phyloP scores from a whole-genome alignment of 345 rosid species.

The Hibiscus tridactylites region DNA sequence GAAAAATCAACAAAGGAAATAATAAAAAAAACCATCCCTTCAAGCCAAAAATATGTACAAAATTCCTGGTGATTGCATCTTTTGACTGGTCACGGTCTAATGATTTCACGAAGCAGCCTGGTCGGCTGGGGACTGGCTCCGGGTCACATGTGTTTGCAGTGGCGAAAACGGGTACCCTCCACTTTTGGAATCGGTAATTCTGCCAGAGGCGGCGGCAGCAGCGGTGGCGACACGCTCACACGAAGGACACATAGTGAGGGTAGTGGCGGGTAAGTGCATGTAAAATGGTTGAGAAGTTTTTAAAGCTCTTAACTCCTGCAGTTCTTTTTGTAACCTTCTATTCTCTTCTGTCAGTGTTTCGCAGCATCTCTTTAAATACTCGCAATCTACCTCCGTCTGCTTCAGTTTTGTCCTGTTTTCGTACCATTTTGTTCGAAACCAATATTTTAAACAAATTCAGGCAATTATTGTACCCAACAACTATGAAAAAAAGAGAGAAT shows the following conservation, averaged over 20 bases:
- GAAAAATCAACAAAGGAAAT: too few relatives aligned
- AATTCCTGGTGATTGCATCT: too few relatives aligned
- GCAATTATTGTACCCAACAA: neutral
- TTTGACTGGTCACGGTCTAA: neutral
- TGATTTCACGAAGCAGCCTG: constrained; percentile 25
- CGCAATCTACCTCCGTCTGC: constrained; percentile 93
- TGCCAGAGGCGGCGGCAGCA: neutral
- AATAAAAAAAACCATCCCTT: too few relatives aligned
- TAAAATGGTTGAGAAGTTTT: constrained; percentile 76
- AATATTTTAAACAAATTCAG: too few relatives aligned
- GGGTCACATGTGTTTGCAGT: too few relatives aligned
- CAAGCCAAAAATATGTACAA: too few relatives aligned
- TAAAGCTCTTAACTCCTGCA: constrained; percentile 19
- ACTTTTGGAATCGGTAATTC: too few relatives aligned
- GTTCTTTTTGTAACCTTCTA: constrained; percentile 79
- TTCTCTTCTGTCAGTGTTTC: constrained; percentile 88
- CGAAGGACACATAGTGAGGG: constrained; percentile 99
- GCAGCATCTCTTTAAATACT: constrained; percentile 81
- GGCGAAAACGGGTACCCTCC: too few relatives aligned
- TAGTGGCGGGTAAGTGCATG: constrained; percentile 97
- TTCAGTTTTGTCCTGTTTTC: constrained; percentile 71
- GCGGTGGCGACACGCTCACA: constrained; percentile 87
- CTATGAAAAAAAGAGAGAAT: neutral
- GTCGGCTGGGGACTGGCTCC: constrained; percentile 11
- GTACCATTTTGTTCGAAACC: too few relatives aligned